Evolutionary conservation across 352 stramenopile genomes (phyloP).

Genomic region (Aphanomyces stellatus): DNA sequence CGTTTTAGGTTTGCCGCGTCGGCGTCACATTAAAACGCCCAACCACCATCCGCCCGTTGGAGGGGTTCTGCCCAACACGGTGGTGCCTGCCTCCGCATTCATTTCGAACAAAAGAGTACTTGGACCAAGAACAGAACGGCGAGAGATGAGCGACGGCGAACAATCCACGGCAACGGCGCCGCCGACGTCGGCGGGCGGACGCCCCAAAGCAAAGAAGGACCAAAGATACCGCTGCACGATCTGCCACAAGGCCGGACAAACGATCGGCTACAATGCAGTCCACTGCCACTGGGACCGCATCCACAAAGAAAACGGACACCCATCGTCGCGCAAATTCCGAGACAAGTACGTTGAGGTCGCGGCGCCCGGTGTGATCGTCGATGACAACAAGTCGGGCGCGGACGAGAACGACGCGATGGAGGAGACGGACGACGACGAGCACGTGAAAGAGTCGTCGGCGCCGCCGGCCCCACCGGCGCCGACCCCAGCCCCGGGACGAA

Average conservation of each 20-base stretch:
- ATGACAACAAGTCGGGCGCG: not conserved
- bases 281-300: conserved; percentile 8
- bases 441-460: not conserved
- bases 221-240: not conserved
- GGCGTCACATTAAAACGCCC: too few species aligned
- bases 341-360: not conserved
- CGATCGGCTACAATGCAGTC: conserved; percentile 4
- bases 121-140: too few species aligned
- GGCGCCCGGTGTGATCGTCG: not conserved
- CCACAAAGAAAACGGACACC: conserved; percentile 4
- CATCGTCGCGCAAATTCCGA: conserved; percentile 5
- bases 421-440: not conserved
- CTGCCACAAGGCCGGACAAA: conserved; percentile 4
- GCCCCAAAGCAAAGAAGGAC: conserved; percentile 3
- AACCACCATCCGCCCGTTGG: not conserved
- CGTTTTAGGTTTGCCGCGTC: not conserved
- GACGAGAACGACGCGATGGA: not conserved
- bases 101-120: conserved; percentile 7
- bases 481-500: not conserved
- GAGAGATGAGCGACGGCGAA: not conserved
- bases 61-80: not conserved
- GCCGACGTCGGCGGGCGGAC: too few species aligned
- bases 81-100: too few species aligned
- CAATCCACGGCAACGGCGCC: too few species aligned
- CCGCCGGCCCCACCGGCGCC: not conserved